A percentile compares a stretch with the other conserved stretches of the same genome.
These are phyloP conservation scores for Pestalotiopsis sp. DNA, from an alignment of 2,329 filamentous ascomycete species.

Conservation along the genomic window DNA sequence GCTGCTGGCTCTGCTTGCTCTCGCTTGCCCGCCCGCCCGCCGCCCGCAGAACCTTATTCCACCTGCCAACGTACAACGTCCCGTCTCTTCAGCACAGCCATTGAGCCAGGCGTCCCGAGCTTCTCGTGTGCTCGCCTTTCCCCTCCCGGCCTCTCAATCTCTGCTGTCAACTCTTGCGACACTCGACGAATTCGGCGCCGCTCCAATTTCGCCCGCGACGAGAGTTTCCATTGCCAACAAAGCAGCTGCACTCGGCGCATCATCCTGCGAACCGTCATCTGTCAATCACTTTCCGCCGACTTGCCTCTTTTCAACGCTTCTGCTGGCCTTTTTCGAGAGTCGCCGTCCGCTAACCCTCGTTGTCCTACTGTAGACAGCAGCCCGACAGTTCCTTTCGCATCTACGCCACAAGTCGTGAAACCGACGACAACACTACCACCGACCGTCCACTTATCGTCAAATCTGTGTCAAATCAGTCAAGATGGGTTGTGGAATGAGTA, in stretches of 20 bases:
- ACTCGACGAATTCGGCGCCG: background rate
- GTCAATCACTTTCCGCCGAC: background rate
- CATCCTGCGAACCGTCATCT: background rate
- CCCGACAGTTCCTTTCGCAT: background rate
- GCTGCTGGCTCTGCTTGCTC: background rate
- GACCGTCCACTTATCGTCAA: slow-evolving; percentile 9
- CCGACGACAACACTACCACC: background rate
- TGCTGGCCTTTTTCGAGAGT: background rate
- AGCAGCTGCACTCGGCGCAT: background rate
- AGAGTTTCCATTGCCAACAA: background rate
- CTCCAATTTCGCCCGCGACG: background rate
- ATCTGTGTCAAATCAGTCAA: slow-evolving; percentile 51
- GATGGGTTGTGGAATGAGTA: slow-evolving; percentile 99
- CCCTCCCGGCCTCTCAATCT: slow-evolving; percentile 5
- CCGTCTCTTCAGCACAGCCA: slow-evolving; percentile 5
- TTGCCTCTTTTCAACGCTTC: background rate
- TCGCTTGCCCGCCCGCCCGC: background rate
- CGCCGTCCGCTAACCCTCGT: background rate
- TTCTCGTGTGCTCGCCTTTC: background rate
- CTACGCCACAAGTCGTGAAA: background rate
- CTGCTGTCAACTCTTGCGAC: background rate
- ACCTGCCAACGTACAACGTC: slow-evolving; percentile 1
- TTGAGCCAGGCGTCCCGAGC: slow-evolving; percentile 2
- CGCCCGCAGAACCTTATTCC: slow-evolving; percentile 6
- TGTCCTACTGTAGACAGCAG: background rate